Percentiles rank a stretch among this genome's conserved stretches.
Evolutionary conservation across 768 basidiomycete species (phyloP).

Genomic region (Pulveroboletus frians): DNA sequence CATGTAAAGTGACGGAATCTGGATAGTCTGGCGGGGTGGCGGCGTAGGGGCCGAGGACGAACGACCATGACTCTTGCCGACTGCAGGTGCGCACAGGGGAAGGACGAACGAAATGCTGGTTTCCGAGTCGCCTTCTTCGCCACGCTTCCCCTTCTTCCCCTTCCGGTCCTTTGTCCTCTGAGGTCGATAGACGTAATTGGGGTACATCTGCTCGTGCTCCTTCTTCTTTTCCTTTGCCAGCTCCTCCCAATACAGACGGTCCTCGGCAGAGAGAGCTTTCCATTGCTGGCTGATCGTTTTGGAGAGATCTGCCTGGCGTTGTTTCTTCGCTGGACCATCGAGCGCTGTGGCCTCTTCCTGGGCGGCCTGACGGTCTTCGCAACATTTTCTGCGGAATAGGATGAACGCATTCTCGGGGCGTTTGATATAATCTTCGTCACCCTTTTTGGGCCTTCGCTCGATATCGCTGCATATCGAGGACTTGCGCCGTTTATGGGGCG

Average conservation of each 20-base stretch:
- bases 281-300: constrained; percentile 81
- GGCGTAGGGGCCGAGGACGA: constrained; percentile 61
- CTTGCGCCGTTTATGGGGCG: constrained; percentile 48
- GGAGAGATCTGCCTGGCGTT: constrained; percentile 72
- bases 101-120: constrained; percentile 46
- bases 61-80: constrained; percentile 41
- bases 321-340: constrained; percentile 55
- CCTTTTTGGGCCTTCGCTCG: constrained; percentile 53
- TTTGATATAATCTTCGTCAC: constrained; percentile 81
- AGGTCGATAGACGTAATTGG: constrained; percentile 75
- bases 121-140: constrained; percentile 45
- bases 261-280: constrained; percentile 62
- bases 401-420: constrained; percentile 84
- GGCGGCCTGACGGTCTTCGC: constrained; percentile 61
- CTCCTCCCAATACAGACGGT: constrained; percentile 70
- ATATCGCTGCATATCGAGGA: constrained; percentile 41
- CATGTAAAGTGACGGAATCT: constrained; percentile 59
- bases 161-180: constrained; percentile 51
- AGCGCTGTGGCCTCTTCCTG: constrained; percentile 40
- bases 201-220: constrained; percentile 71
- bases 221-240: constrained; percentile 75
- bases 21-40: constrained; percentile 61
- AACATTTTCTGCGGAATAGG: constrained; percentile 75
- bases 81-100: constrained; percentile 36
- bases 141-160: constrained; percentile 38